Percentiles rank a stretch among this genome's conserved stretches.
Conservation (phyloP, 2,329 filamentous ascomycete species). For the Paraconiothyrium sp. region DNA sequence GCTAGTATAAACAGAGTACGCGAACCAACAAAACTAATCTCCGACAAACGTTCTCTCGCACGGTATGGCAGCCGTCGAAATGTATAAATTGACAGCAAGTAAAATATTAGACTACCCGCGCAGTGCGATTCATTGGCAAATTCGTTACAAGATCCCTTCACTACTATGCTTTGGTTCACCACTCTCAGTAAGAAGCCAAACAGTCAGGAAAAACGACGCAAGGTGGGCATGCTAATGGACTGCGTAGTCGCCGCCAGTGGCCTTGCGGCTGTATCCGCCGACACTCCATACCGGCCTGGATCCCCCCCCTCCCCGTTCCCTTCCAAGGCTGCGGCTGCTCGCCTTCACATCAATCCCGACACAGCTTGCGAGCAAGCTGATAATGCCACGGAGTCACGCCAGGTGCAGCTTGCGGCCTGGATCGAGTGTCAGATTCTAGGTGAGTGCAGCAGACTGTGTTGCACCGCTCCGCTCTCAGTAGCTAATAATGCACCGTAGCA, state of each 20-base stretch:
- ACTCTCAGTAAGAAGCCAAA: neutral
- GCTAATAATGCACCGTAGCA: conserved; percentile 9
- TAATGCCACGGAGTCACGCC: conserved; percentile 1
- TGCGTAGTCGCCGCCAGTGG: conserved; percentile 7
- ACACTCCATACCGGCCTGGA: conserved; percentile 13
- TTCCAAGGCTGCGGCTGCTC: conserved; percentile 8
- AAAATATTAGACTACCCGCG: too few relatives aligned
- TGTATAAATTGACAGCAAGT: neutral
- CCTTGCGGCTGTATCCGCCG: conserved; percentile 6
- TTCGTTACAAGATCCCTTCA: neutral
- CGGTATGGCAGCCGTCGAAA: neutral
- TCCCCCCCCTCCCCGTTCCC: conserved; percentile 13
- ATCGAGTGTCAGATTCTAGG: conserved; percentile 15
- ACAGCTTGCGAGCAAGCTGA: conserved; percentile 10
- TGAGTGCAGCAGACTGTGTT: neutral
- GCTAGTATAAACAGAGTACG: neutral
- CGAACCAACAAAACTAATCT: neutral
- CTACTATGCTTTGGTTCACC: neutral
- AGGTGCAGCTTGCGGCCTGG: conserved; percentile 17
- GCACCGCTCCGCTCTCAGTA: neutral
- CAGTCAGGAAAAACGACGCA: neutral
- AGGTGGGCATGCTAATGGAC: neutral
- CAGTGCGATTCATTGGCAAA: neutral
- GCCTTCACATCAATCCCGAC: conserved; percentile 15
- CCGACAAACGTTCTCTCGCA: neutral